Evolutionary conservation across 495 filamentous ascomycete genomes (phyloP).

Genomic region (Daldinia vernicosa): DNA sequence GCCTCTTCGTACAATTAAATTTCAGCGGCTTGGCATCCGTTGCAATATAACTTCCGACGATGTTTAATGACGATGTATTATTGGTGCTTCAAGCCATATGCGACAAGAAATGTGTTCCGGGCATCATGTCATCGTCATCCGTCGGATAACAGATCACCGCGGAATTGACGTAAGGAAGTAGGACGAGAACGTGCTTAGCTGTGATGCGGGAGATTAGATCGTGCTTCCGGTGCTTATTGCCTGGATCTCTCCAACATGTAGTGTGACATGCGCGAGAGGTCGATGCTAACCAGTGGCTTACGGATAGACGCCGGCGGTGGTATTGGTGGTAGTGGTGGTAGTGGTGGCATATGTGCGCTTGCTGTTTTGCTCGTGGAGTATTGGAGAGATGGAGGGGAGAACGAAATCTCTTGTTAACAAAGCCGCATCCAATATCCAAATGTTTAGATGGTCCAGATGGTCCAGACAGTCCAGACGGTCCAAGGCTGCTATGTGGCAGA

Average conservation of each 20-base stretch:
- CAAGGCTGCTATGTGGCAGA: not conserved
- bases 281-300: slow-evolving; percentile 18
- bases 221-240: slow-evolving; percentile 32
- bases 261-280: slow-evolving; percentile 31
- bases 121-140: slow-evolving; percentile 23
- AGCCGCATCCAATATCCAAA: not conserved
- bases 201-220: slow-evolving; percentile 32
- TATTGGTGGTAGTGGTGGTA: slow-evolving; percentile 11
- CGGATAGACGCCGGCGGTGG: slow-evolving; percentile 14
- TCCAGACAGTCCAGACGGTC: not conserved
- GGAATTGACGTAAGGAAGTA: slow-evolving; percentile 33
- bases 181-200: slow-evolving; percentile 24
- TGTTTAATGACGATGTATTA: not conserved
- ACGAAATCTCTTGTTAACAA: not conserved
- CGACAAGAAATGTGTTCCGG: slow-evolving; percentile 15
- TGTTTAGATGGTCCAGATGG: not conserved
- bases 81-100: not conserved
- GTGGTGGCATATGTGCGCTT: slow-evolving; percentile 16
- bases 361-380: slow-evolving; percentile 1
- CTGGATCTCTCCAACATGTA: slow-evolving; percentile 28
- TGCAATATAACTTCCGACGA: slow-evolving; percentile 4
- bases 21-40: not conserved
- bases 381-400: not conserved
- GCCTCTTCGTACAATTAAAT: not conserved
- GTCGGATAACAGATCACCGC: slow-evolving; percentile 7